Evolutionary conservation across 441 rosid genomes (phyloP).

Genomic region (Isatis lusitanica): DNA sequence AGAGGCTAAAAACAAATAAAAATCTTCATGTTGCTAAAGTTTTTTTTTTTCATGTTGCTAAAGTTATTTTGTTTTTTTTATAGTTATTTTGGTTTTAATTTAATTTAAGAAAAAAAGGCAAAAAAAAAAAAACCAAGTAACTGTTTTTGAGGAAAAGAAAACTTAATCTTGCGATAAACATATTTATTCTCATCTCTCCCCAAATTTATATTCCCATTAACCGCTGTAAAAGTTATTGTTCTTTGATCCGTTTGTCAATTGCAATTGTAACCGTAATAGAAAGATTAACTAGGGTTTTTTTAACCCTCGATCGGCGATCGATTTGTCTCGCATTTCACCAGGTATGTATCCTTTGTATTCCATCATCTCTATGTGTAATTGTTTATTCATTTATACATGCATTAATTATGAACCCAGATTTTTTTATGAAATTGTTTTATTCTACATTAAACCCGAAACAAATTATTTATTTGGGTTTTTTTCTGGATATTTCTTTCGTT

Average conservation of each 20-base stretch:
- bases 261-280: background rate
- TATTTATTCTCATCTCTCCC: background rate
- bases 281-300: constrained; percentile 6
- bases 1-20: background rate
- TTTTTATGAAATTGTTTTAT: background rate
- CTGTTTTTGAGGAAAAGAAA: background rate
- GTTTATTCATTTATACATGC: background rate
- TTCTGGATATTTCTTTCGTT: background rate
- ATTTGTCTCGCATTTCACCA: constrained; percentile 21
- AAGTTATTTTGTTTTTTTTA: background rate
- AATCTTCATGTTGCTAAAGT: background rate
- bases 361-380: background rate
- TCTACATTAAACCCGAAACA: background rate
- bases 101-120: background rate
- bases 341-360: constrained; percentile 30
- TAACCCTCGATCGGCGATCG: background rate
- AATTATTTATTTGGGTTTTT: background rate
- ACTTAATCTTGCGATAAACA: background rate
- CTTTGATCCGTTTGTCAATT: constrained; percentile 11
- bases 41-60: background rate
- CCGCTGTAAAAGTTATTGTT: background rate
- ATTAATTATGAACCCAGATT: background rate
- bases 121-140: background rate
- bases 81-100: background rate
- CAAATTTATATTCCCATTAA: background rate